These are phyloP conservation scores for Rhodotorula mucilaginosa DNA, from an alignment of 1,284 basidiomycete genomes.

Conservation along the genomic window DNA sequence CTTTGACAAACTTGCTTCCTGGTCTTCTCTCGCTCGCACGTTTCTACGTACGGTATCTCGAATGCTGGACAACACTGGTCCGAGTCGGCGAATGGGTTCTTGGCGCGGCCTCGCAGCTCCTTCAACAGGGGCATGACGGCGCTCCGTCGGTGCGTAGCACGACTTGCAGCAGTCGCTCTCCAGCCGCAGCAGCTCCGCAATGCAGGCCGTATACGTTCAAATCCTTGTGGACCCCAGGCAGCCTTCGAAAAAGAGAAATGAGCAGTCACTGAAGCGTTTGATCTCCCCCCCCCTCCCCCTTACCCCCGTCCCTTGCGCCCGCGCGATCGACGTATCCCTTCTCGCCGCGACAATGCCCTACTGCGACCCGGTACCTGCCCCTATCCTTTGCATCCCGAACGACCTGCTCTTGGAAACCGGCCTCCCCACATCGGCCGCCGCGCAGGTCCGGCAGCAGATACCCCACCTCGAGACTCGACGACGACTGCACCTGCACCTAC, in stretches of 20 bases:
- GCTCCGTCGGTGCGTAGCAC: slow-evolving; percentile 7
- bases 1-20: too few species aligned
- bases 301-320: too few species aligned
- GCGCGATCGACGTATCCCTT: neutral
- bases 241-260: neutral
- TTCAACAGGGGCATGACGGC: neutral
- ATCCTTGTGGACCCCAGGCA: neutral
- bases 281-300: neutral
- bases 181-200: slow-evolving; percentile 8
- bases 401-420: neutral
- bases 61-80: neutral
- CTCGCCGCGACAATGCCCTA: neutral
- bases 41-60: neutral
- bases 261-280: slow-evolving; percentile 2
- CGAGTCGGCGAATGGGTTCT: too few species aligned
- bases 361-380: too few species aligned
- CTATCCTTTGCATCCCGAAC: neutral
- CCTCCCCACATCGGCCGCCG: neutral
- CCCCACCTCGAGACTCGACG: neutral
- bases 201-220: slow-evolving; percentile 13
- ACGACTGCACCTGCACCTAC: neutral
- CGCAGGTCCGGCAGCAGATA: slow-evolving; percentile 1
- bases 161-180: slow-evolving; percentile 2
- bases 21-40: neutral
- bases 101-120: neutral